Conservation (phyloP, 2,329 filamentous ascomycete species). For the Sporothrix brasiliensis region DNA sequence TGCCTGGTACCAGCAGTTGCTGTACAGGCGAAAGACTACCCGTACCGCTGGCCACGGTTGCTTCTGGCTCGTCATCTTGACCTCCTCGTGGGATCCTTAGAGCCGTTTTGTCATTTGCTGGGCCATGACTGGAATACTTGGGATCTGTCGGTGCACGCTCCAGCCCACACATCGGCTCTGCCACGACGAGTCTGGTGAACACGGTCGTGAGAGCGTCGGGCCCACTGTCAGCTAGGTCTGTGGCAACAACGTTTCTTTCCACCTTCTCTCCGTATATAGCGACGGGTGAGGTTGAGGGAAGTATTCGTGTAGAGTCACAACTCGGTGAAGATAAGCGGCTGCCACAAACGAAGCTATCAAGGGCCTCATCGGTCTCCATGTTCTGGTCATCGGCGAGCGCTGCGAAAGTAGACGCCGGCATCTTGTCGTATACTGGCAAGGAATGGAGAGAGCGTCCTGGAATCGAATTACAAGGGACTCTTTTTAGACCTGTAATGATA, state of each 20-base stretch:
- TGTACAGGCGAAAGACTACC: not conserved
- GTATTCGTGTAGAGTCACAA: slow-evolving; percentile 28
- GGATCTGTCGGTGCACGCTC: not conserved
- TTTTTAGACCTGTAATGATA: not conserved
- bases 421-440: not conserved
- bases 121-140: not conserved
- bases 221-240: not conserved
- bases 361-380: not conserved
- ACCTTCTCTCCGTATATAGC: not conserved
- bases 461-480: not conserved
- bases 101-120: not conserved
- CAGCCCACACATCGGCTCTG: not conserved
- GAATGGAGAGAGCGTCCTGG: not conserved
- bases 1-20: too few relatives aligned
- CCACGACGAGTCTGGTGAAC: not conserved
- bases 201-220: not conserved
- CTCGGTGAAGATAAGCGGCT: slow-evolving; percentile 18
- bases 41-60: not conserved
- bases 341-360: not conserved
- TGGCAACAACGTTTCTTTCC: not conserved
- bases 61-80: not conserved
- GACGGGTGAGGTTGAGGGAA: not conserved
- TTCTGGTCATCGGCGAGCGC: not conserved
- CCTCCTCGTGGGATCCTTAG: not conserved
- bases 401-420: not conserved